Percentiles rank a stretch among this genome's conserved stretches.
Evolutionary conservation across 1,139 yeast species (phyloP).

Genomic region (Kurtzmaniella natalensis): DNA sequence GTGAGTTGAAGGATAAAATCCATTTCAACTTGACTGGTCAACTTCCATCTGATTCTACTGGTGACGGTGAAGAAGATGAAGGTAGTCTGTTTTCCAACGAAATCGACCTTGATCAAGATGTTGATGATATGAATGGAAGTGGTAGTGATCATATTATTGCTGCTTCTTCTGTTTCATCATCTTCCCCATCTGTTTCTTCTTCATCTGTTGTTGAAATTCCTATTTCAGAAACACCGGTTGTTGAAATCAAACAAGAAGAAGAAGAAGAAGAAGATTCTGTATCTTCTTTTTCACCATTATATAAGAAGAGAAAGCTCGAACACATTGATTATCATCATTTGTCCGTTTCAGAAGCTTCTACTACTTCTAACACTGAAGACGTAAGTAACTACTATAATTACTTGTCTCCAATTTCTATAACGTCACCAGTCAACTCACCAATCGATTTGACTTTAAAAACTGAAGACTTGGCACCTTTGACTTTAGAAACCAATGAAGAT

Average conservation of each 20-base stretch:
- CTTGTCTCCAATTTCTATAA: conserved; percentile 43
- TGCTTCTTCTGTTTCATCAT: not conserved
- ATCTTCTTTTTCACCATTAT: conserved; percentile 4
- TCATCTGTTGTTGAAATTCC: not conserved
- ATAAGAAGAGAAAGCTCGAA: conserved; percentile 9
- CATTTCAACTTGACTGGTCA: conserved; percentile 21
- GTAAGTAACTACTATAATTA: conserved; percentile 27
- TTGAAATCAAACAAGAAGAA: no score
- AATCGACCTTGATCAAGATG: conserved; percentile 6
- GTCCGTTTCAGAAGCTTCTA: not conserved
- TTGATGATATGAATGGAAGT: not conserved
- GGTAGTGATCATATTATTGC: not conserved
- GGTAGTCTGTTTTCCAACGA: conserved; percentile 9
- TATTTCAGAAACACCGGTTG: not conserved
- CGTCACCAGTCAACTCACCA: conserved; percentile 40
- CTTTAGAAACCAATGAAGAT: conserved; percentile 10
- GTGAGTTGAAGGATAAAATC: conserved; percentile 30
- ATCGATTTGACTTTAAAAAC: conserved; percentile 34
- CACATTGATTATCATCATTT: conserved; percentile 2
- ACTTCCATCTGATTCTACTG: conserved; percentile 6
- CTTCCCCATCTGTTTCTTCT: not conserved
- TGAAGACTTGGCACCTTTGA: conserved; percentile 13
- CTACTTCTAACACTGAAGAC: conserved; percentile 2
- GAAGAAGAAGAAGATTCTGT: conserved; percentile 9
- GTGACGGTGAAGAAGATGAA: conserved; percentile 16